Percentiles rank a stretch among this genome's conserved stretches.
phyloP scores from a whole-genome alignment of 768 basidiomycete species.

The Erythrobasidium yunnanense region DNA sequence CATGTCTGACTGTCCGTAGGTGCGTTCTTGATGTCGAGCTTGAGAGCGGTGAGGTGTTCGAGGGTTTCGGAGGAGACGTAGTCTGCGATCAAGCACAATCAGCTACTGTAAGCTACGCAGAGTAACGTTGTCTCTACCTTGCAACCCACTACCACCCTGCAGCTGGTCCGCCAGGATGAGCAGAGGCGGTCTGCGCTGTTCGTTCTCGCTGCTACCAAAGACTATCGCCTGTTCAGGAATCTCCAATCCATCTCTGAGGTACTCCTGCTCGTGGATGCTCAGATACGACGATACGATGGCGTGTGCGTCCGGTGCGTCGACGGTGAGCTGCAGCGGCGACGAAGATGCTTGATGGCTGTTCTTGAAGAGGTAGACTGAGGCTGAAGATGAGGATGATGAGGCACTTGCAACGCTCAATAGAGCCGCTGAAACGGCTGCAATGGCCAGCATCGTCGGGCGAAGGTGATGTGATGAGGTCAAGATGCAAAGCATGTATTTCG shows the following conservation, averaged over 20 bases:
- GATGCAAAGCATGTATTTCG: no score
- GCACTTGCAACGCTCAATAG: neutral
- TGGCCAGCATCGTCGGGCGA: no score
- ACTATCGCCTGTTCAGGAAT: slow-evolving; percentile 3
- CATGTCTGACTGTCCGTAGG: neutral
- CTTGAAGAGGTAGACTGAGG: neutral
- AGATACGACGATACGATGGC: slow-evolving; percentile 21
- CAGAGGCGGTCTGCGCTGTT: neutral
- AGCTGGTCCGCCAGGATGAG: slow-evolving; percentile 1
- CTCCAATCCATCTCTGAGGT: slow-evolving; percentile 19
- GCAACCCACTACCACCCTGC: no score
- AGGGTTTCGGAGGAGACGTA: neutral
- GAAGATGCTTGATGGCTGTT: neutral
- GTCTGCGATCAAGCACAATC: neutral
- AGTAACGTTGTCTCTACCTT: no score
- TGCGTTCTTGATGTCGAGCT: neutral
- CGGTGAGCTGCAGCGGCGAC: neutral
- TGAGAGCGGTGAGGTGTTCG: neutral
- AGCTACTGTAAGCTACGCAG: no score
- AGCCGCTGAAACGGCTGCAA: no score
- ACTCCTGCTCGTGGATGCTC: slow-evolving; percentile 12
- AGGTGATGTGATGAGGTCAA: no score
- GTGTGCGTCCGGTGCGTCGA: neutral
- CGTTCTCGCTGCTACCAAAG: neutral
- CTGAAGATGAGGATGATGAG: neutral